phyloP scores from a whole-genome alignment of 148 eudicot genomes.

The Rhododendron vialii region DNA sequence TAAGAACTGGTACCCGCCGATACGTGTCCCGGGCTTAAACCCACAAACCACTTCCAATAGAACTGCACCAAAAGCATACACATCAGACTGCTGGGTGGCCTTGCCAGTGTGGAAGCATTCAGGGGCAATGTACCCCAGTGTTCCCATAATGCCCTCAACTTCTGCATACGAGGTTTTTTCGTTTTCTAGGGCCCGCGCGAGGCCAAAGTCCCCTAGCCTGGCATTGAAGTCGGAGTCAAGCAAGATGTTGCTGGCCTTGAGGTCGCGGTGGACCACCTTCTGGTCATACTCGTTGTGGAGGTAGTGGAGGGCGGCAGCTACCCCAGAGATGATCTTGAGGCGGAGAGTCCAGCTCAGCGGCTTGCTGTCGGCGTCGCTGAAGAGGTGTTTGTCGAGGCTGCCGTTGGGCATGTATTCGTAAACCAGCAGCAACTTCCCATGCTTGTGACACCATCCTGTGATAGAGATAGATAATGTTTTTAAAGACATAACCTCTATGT shows the following conservation, averaged over 20 bases:
- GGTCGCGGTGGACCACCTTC: slow-evolving; percentile 79
- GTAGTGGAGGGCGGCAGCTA: slow-evolving; percentile 56
- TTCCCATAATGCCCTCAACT: slow-evolving; percentile 68
- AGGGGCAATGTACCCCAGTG: slow-evolving; percentile 89
- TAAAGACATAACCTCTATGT: not conserved
- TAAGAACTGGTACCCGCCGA: slow-evolving; percentile 36
- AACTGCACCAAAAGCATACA: slow-evolving; percentile 73
- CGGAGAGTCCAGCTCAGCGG: slow-evolving; percentile 45
- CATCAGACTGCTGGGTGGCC: slow-evolving; percentile 69
- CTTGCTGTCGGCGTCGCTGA: slow-evolving; percentile 14
- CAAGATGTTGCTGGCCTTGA: slow-evolving; percentile 88
- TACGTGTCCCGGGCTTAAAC: slow-evolving; percentile 48
- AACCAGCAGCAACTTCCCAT: slow-evolving; percentile 61
- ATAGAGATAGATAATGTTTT: not conserved
- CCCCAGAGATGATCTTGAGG: slow-evolving; percentile 41
- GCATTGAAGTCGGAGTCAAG: slow-evolving; percentile 75
- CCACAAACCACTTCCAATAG: slow-evolving; percentile 75
- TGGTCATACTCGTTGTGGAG: slow-evolving; percentile 80
- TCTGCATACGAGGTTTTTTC: slow-evolving; percentile 69
- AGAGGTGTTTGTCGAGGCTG: slow-evolving; percentile 72
- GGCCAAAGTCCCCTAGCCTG: slow-evolving; percentile 84
- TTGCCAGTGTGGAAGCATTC: slow-evolving; percentile 90
- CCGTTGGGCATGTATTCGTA: slow-evolving; percentile 93
- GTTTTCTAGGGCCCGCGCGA: slow-evolving; percentile 80
- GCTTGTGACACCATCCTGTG: slow-evolving; percentile 59